Conservation (phyloP, 306 rosid genomes). For the Benincasa hispida region DNA sequence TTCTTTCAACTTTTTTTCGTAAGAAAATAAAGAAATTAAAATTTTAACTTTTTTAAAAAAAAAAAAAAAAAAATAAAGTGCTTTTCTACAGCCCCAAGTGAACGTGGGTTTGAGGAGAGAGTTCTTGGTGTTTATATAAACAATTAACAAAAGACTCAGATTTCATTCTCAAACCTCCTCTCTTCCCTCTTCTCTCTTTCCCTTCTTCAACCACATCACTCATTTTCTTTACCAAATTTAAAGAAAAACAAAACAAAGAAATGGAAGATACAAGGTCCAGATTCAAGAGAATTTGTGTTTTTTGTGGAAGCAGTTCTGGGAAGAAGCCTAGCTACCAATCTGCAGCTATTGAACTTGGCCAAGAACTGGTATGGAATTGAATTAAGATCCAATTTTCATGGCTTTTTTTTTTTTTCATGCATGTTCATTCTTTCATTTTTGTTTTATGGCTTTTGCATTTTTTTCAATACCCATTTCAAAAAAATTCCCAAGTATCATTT, state of each 20-base stretch:
- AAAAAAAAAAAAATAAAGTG: background rate
- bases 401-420: background rate
- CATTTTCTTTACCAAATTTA: background rate
- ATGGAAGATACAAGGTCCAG: slow-evolving; percentile 79
- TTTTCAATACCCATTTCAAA: background rate
- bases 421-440: background rate
- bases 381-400: background rate
- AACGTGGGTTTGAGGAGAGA: background rate
- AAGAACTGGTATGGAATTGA: slow-evolving; percentile 47
- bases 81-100: background rate
- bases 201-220: slow-evolving; percentile 7
- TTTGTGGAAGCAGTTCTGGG: slow-evolving; percentile 97
- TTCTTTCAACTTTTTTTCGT: background rate
- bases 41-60: background rate
- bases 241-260: background rate
- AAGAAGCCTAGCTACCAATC: slow-evolving; percentile 86
- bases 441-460: background rate
- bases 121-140: slow-evolving; percentile 8
- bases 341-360: slow-evolving; percentile 86
- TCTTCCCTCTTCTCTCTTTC: background rate
- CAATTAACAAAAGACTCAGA: slow-evolving; percentile 10
- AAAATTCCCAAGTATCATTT: background rate
- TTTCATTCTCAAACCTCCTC: slow-evolving; percentile 24
- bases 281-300: slow-evolving; percentile 87
- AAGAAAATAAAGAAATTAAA: background rate